These are phyloP conservation scores for Aspergillus glaucus DNA, from an alignment of 2,329 filamentous ascomycete genomes.

Conservation along the genomic window DNA sequence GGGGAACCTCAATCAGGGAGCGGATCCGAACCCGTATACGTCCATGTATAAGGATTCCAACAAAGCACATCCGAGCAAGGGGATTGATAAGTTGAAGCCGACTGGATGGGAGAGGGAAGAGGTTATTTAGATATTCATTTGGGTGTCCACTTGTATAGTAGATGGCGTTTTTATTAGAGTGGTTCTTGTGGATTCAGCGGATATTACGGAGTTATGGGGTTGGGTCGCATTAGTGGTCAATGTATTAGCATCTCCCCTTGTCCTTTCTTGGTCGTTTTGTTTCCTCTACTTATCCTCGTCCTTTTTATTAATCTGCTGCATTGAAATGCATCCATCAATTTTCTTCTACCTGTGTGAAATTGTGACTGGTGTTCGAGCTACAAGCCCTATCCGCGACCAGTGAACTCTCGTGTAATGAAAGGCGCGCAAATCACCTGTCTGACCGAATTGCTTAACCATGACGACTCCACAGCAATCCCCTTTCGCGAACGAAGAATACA, in stretches of 20 bases:
- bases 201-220: not conserved
- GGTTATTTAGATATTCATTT: constrained; percentile 48
- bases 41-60: constrained; percentile 68
- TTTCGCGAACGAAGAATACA: too few species aligned
- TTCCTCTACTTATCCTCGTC: too few species aligned
- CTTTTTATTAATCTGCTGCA: not conserved
- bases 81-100: constrained; percentile 57
- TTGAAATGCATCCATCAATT: not conserved
- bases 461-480: too few species aligned
- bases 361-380: not conserved
- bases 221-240: too few species aligned
- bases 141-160: not conserved
- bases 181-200: not conserved
- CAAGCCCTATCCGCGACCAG: too few species aligned
- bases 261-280: too few species aligned
- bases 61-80: constrained; percentile 64
- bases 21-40: constrained; percentile 89
- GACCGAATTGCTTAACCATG: too few species aligned
- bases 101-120: constrained; percentile 80
- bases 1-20: constrained; percentile 74
- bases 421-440: too few species aligned
- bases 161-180: not conserved
- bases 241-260: too few species aligned
- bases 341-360: not conserved
- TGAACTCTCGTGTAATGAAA: too few species aligned